Evolutionary conservation across 2,329 filamentous ascomycete genomes (phyloP).

Genomic region (Cladosporium halotolerans): DNA sequence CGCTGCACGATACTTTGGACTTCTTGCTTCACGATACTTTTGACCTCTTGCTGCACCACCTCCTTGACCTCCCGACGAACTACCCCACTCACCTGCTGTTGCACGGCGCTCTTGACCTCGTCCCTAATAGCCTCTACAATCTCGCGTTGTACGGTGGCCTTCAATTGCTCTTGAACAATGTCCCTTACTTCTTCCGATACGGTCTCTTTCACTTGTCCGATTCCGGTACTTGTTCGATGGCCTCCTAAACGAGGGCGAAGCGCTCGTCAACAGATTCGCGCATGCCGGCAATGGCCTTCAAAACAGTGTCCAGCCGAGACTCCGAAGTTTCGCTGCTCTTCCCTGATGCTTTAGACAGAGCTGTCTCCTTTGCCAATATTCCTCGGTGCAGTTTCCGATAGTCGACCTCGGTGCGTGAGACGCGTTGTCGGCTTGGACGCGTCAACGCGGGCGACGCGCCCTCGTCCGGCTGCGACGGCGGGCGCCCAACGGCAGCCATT

Average conservation of each 20-base stretch:
- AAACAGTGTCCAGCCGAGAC: background rate
- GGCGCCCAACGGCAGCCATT: background rate
- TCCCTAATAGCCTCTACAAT: background rate
- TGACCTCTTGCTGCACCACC: background rate
- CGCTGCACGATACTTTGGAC: background rate
- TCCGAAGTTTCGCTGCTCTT: background rate
- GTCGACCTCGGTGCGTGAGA: background rate
- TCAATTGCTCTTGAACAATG: background rate
- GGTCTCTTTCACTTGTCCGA: background rate
- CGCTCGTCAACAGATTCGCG: background rate
- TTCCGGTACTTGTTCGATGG: background rate
- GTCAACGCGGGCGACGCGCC: background rate
- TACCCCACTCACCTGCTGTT: background rate
- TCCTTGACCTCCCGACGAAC: background rate
- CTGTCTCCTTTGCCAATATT: background rate
- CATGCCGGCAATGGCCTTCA: background rate
- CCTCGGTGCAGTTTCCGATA: constrained; percentile 1
- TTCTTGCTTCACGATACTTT: background rate
- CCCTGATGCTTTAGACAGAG: background rate
- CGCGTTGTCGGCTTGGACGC: too few relatives aligned
- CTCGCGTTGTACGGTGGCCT: background rate
- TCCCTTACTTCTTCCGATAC: background rate
- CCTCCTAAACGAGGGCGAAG: background rate
- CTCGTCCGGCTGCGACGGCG: background rate
- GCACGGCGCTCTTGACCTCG: background rate